These are phyloP conservation scores for Pseudonitzschia multiseries DNA, from an alignment of 108 stramenopile species.

Conservation along the genomic window DNA sequence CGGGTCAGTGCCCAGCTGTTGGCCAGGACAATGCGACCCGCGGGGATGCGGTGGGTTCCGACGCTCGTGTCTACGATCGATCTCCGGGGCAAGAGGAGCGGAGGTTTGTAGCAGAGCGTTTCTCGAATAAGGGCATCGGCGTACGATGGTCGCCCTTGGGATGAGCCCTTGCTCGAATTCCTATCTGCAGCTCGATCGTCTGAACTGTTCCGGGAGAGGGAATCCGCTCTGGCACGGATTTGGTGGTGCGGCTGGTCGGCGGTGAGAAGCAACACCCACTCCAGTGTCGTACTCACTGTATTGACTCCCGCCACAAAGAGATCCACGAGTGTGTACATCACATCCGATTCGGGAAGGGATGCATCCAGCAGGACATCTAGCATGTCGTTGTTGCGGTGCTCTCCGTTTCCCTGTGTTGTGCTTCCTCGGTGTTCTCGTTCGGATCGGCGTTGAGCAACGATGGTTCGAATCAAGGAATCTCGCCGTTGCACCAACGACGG, in stretches of 20 bases:
- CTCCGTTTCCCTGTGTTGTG: no score
- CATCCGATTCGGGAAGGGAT: slow-evolving; percentile 6
- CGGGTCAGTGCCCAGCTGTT: slow-evolving; percentile 13
- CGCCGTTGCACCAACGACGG: slow-evolving; percentile 4
- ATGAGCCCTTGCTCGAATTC: neutral
- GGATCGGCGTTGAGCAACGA: neutral
- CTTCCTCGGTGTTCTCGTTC: neutral
- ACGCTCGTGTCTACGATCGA: neutral
- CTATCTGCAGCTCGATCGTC: neutral
- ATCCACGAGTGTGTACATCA: slow-evolving; percentile 15
- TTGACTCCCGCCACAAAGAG: slow-evolving; percentile 10
- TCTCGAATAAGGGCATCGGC: slow-evolving; percentile 7
- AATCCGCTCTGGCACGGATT: slow-evolving; percentile 5
- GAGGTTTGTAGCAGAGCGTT: slow-evolving; percentile 5
- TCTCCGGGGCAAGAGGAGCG: slow-evolving; percentile 16
- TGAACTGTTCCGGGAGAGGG: neutral
- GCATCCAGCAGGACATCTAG: slow-evolving; percentile 2
- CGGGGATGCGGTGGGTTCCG: neutral
- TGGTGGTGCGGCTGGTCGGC: neutral
- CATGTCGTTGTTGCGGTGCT: neutral
- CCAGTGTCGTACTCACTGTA: slow-evolving; percentile 6
- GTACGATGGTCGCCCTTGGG: neutral
- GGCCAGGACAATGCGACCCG: slow-evolving; percentile 3
- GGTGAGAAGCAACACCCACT: slow-evolving; percentile 10
- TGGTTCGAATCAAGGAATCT: neutral